phyloP scores from a whole-genome alignment of 176 grass and related monocot genomes.

The Themeda triandra region DNA sequence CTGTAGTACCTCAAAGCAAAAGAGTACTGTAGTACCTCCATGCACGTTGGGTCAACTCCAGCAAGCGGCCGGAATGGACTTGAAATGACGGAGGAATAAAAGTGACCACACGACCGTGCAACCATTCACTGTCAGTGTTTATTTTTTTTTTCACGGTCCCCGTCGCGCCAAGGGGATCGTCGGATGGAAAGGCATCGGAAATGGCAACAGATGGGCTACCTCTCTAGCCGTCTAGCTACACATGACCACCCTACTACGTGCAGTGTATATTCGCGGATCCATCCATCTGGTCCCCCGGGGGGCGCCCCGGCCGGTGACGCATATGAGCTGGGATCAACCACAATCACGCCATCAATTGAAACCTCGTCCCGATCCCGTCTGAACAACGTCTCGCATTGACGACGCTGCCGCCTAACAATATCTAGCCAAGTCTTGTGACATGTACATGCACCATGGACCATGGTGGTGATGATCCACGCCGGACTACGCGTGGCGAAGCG shows the following conservation, averaged over 20 bases:
- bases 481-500: neutral
- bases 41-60: neutral
- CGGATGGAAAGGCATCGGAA: constrained; percentile 1
- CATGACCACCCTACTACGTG: neutral
- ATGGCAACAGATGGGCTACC: constrained; percentile 16
- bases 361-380: neutral
- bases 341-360: neutral
- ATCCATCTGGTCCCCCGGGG: neutral
- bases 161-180: neutral
- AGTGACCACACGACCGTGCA: neutral
- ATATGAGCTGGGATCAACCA: neutral
- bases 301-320: neutral
- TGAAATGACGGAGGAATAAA: constrained; percentile 30
- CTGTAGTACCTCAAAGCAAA: neutral
- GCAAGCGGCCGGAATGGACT: neutral
- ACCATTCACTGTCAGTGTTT: neutral
- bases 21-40: neutral
- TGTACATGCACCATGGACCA: neutral
- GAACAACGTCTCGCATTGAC: neutral
- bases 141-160: neutral
- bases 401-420: neutral
- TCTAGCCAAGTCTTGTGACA: neutral
- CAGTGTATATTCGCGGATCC: neutral
- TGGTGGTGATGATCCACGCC: neutral
- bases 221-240: neutral